phyloP scores from a whole-genome alignment of 805 yeast genomes.

The Wickerhamomyces bovis region DNA sequence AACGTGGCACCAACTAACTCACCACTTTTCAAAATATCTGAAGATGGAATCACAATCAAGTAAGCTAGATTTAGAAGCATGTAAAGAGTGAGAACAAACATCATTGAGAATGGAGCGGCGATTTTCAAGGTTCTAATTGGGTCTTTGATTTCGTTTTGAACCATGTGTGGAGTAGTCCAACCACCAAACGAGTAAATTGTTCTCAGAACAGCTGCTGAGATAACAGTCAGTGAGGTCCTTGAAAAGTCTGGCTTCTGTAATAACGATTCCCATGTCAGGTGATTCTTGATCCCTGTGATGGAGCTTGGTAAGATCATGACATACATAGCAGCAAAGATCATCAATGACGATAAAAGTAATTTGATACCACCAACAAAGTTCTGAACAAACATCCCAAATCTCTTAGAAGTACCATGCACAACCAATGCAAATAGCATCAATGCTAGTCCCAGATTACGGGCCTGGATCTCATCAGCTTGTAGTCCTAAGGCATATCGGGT shows the following conservation, averaged over 20 bases:
- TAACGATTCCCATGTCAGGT: conserved; percentile 30
- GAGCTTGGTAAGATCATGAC: conserved; percentile 42
- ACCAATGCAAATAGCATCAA: conserved; percentile 31
- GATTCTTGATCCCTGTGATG: conserved; percentile 40
- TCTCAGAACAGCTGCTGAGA: conserved; percentile 49
- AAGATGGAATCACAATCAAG: conserved; percentile 41
- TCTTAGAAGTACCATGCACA: conserved; percentile 53
- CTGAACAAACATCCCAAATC: conserved; percentile 51
- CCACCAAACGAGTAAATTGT: conserved; percentile 53
- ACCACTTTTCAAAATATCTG: conserved; percentile 46
- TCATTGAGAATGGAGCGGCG: conserved; percentile 50
- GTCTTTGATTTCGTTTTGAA: conserved; percentile 50
- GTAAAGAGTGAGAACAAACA: conserved; percentile 40
- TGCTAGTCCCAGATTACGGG: conserved; percentile 35
- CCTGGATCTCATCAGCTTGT: conserved; percentile 29
- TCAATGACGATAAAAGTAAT: conserved; percentile 41
- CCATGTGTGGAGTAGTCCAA: conserved; percentile 54
- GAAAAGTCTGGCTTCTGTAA: conserved; percentile 25
- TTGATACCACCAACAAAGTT: conserved; percentile 57
- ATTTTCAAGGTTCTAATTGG: conserved; percentile 48
- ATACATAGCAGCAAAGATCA: conserved; percentile 51
- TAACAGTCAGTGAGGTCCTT: conserved; percentile 33
- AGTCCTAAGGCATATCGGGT: conserved; percentile 37
- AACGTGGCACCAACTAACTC: conserved; percentile 50
- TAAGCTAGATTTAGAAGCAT: conserved; percentile 48